phyloP scores from a whole-genome alignment of 495 filamentous ascomycete species.

The Podospora conica region DNA sequence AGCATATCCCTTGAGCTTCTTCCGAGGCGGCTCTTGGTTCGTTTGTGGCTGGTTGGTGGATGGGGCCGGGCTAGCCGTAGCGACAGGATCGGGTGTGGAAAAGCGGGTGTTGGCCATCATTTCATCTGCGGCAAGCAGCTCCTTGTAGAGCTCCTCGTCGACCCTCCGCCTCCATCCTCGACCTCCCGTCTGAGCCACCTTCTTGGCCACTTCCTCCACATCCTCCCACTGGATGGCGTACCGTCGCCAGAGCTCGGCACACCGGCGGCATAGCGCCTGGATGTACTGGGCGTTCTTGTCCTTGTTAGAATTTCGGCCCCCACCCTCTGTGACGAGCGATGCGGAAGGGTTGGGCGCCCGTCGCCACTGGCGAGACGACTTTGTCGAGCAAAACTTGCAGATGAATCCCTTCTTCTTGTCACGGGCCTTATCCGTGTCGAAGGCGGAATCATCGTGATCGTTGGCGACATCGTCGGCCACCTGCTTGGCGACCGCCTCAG shows the following conservation, averaged over 20 bases:
- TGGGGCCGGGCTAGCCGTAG: conserved; percentile 38
- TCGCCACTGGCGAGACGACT: conserved; percentile 81
- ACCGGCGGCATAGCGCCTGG: conserved; percentile 81
- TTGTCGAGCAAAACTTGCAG: conserved; percentile 88
- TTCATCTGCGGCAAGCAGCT: conserved; percentile 53
- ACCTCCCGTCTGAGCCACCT: conserved; percentile 73
- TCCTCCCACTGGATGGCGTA: conserved; percentile 96
- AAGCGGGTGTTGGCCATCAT: conserved; percentile 41
- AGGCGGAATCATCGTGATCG: conserved; percentile 91
- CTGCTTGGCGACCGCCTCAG: conserved; percentile 59
- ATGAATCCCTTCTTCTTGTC: conserved; percentile 75
- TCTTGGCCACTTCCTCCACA: conserved; percentile 87
- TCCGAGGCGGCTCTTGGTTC: conserved; percentile 42
- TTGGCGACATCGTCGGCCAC: conserved; percentile 89
- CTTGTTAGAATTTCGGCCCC: conserved; percentile 52
- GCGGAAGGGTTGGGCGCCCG: conserved; percentile 77
- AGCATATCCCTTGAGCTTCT: conserved; percentile 47
- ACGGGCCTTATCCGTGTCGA: conserved; percentile 80
- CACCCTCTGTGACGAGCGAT: conserved; percentile 61
- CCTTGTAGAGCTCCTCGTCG: conserved; percentile 85
- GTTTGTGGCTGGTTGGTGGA: conserved; percentile 13
- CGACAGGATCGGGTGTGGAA: conserved; percentile 35
- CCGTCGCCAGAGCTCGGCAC: conserved; percentile 85
- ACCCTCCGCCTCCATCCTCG: conserved; percentile 81
- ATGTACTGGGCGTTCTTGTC: conserved; percentile 74